These are phyloP conservation scores for Glaciozyma martinii DNA, from an alignment of 768 basidiomycete genomes.

Conservation along the genomic window DNA sequence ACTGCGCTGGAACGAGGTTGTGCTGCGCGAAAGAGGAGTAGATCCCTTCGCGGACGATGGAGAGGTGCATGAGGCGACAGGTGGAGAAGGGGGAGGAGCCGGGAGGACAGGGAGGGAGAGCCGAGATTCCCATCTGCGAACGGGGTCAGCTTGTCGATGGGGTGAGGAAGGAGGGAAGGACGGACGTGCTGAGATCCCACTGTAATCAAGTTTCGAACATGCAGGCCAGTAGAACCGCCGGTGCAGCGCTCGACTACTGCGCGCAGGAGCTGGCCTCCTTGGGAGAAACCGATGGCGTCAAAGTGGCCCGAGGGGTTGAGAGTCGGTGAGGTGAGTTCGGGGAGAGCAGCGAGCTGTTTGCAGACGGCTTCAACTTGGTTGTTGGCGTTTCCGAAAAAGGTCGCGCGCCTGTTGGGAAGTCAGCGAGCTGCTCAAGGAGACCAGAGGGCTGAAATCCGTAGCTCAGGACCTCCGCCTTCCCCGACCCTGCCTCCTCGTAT, in stretches of 20 bases:
- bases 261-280: slow-evolving; percentile 43
- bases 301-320: slow-evolving; percentile 35
- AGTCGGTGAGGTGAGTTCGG: slow-evolving; percentile 35
- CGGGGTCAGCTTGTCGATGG: background rate
- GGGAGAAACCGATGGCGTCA: slow-evolving; percentile 44
- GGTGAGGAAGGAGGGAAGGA: background rate
- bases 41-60: slow-evolving; percentile 26
- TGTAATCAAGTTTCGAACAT: slow-evolving; percentile 41
- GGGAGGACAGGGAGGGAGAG: slow-evolving; percentile 42
- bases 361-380: slow-evolving; percentile 37
- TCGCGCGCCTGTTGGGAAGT: slow-evolving; percentile 14
- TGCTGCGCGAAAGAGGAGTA: slow-evolving; percentile 32
- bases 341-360: slow-evolving; percentile 35
- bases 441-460: too few relatives aligned
- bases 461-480: too few relatives aligned
- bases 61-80: slow-evolving; percentile 30
- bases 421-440: background rate
- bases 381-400: slow-evolving; percentile 40
- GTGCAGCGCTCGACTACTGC: slow-evolving; percentile 41
- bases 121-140: slow-evolving; percentile 39
- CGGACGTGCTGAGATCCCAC: slow-evolving; percentile 36
- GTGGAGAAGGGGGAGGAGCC: slow-evolving; percentile 15
- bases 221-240: slow-evolving; percentile 18
- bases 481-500: too few relatives aligned
- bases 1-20: slow-evolving; percentile 39